Percentiles rank a stretch among this genome's conserved stretches.
Conservation (phyloP, 2,329 filamentous ascomycete genomes). For the Leptographium radiaticola region DNA sequence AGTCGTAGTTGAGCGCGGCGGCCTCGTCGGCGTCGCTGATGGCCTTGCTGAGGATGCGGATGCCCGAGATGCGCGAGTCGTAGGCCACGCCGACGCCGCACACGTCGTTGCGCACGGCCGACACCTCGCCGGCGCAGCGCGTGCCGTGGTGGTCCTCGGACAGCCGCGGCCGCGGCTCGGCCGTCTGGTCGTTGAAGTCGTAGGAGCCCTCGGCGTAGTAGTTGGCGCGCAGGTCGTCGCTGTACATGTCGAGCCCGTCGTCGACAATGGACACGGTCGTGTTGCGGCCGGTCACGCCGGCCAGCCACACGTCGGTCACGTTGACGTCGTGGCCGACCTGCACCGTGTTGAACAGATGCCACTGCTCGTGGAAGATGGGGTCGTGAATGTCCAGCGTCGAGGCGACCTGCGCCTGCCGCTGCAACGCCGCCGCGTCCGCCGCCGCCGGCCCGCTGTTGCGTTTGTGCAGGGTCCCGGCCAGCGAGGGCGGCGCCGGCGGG, state of each 20-base stretch:
- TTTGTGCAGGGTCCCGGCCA: not conserved
- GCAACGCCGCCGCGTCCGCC: slow-evolving; percentile 28
- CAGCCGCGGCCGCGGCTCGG: slow-evolving; percentile 70
- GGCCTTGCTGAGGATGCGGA: slow-evolving; percentile 81
- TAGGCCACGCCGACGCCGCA: slow-evolving; percentile 96
- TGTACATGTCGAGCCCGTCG: slow-evolving; percentile 92
- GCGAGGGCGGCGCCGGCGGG: slow-evolving; percentile 16
- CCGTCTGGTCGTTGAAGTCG: slow-evolving; percentile 81
- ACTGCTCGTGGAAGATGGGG: slow-evolving; percentile 87
- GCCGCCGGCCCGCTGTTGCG: slow-evolving; percentile 8
- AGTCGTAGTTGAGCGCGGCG: slow-evolving; percentile 81
- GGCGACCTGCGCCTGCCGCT: slow-evolving; percentile 48
- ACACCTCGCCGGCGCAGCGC: slow-evolving; percentile 85
- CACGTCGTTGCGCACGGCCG: slow-evolving; percentile 80
- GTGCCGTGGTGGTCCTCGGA: slow-evolving; percentile 85
- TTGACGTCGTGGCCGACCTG: slow-evolving; percentile 86
- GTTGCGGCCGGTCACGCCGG: slow-evolving; percentile 81
- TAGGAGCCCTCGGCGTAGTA: slow-evolving; percentile 89
- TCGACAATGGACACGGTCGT: slow-evolving; percentile 89
- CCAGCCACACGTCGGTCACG: slow-evolving; percentile 83
- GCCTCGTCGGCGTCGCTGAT: slow-evolving; percentile 92
- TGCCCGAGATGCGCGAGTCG: slow-evolving; percentile 76
- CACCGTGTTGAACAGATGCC: slow-evolving; percentile 81
- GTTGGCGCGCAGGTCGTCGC: slow-evolving; percentile 80
- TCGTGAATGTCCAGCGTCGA: slow-evolving; percentile 63